phyloP scores from a whole-genome alignment of 306 rosid genomes.

The Ceratonia siliqua region DNA sequence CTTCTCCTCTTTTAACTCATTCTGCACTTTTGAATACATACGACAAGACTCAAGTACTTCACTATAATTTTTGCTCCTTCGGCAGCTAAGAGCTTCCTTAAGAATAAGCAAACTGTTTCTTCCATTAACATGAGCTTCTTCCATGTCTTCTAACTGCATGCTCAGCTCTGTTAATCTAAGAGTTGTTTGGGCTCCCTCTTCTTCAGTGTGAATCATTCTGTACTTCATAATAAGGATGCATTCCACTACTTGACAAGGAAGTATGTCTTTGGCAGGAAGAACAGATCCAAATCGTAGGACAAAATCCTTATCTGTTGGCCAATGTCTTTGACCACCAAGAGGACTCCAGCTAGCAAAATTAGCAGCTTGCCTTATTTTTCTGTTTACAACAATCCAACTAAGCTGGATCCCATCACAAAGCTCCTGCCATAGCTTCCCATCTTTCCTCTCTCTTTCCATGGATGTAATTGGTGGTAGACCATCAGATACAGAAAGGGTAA shows the following conservation, averaged over 20 bases:
- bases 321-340: slow-evolving; percentile 84
- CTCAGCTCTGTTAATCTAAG: slow-evolving; percentile 73
- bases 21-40: slow-evolving; percentile 68
- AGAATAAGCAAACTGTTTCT: slow-evolving; percentile 80
- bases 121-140: slow-evolving; percentile 76
- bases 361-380: slow-evolving; percentile 75
- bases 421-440: slow-evolving; percentile 81
- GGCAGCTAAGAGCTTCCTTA: slow-evolving; percentile 73
- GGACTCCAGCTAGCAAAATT: slow-evolving; percentile 94
- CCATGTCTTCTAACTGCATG: slow-evolving; percentile 94
- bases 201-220: slow-evolving; percentile 60
- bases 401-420: slow-evolving; percentile 77
- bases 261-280: slow-evolving; percentile 76
- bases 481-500: slow-evolving; percentile 71
- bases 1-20: slow-evolving; percentile 80
- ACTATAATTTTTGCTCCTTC: slow-evolving; percentile 69
- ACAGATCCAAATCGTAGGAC: slow-evolving; percentile 81
- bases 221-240: slow-evolving; percentile 88
- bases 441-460: slow-evolving; percentile 81
- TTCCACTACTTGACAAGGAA: slow-evolving; percentile 77
- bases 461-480: slow-evolving; percentile 76
- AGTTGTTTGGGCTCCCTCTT: slow-evolving; percentile 58
- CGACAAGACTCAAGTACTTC: slow-evolving; percentile 80
- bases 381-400: slow-evolving; percentile 83
- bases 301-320: slow-evolving; percentile 91